These are phyloP conservation scores for Neurospora sp. DNA, from an alignment of 2,329 filamentous ascomycete genomes.

Conservation along the genomic window DNA sequence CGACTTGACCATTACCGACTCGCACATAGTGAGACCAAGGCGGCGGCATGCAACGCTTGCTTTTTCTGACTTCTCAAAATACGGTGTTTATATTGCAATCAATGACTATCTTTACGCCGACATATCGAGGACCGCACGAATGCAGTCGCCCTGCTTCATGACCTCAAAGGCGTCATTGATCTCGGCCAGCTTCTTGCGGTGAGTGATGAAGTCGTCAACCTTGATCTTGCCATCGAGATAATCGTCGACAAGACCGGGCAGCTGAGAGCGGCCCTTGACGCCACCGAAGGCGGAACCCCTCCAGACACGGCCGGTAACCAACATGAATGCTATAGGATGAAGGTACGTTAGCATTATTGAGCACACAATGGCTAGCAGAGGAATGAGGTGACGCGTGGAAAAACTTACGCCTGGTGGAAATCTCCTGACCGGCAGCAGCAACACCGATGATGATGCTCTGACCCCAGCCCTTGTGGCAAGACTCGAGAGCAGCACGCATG, in stretches of 20 bases:
- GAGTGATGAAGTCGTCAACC: constrained; percentile 99
- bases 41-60: neutral
- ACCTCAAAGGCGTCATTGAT: constrained; percentile 83
- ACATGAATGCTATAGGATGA: constrained; percentile 62
- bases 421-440: constrained; percentile 91
- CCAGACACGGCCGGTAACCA: constrained; percentile 96
- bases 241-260: constrained; percentile 77
- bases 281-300: constrained; percentile 96
- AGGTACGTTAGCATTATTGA: constrained; percentile 11
- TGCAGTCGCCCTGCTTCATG: constrained; percentile 96
- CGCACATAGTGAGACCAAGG: neutral
- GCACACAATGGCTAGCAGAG: constrained; percentile 1
- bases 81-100: neutral
- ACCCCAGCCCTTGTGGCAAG: constrained; percentile 99
- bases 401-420: constrained; percentile 77
- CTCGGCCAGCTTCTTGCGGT: constrained; percentile 69
- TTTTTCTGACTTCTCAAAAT: neutral
- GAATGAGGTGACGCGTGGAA: neutral
- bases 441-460: constrained; percentile 97
- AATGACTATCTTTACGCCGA: constrained; percentile 19
- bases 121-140: constrained; percentile 81
- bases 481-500: constrained; percentile 91
- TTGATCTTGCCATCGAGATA: constrained; percentile 86
- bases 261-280: constrained; percentile 92
- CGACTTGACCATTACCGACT: neutral